Base-by-base conservation (phyloP, 2,329 filamentous ascomycete genomes). In the Cylindrodendrum hubeiense region DNA sequence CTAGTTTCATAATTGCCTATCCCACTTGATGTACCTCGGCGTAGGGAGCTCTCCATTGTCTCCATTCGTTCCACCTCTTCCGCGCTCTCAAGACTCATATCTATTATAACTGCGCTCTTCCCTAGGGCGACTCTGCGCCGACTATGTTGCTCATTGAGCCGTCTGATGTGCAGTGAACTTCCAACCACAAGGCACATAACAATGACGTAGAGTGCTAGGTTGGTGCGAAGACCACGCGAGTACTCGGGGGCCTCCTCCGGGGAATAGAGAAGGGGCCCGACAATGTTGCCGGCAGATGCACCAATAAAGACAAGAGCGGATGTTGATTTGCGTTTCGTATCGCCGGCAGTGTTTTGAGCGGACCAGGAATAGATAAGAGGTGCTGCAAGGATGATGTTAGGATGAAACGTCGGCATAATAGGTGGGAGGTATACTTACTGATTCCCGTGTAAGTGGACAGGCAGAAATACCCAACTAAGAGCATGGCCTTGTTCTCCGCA, bases 321-420 rank as follows among this genome's bases (percentile, higher is more conserved):
- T 0, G 87, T 90, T 10, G 87, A 85, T 72, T 91, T 92, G 67
- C 88, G 87, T 78, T 93, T 93, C 0, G 90, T 92, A 72, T 92
- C 89, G 1, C 90, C 90, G 0, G 87, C 90, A 0, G 90, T 90
- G 67, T 91, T 90, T 65, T 88, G 86, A 2, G 86, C 82, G 2
- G 86, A 87, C 87, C 87, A 90, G 0, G 86, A 86, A 67, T 88
- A 90, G 43, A 90, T 86, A 30, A 90, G 77, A 0, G 87, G 89
- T 3, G 89, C 78, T 79, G 60, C 17, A 17, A 6, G 3, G 0
- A 1, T 3, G 13, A 1, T 21, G 34, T 76, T 39, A 75, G 56
- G 74, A 28, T 73, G 6, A 30, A 22, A 15, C 28, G 28, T 34
- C 4, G 26, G 33, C 3, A 15, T 19, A 7, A 19, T 50, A 7